Evolutionary conservation across 116 monocot species (phyloP).

Genomic region (Zostera marina): DNA sequence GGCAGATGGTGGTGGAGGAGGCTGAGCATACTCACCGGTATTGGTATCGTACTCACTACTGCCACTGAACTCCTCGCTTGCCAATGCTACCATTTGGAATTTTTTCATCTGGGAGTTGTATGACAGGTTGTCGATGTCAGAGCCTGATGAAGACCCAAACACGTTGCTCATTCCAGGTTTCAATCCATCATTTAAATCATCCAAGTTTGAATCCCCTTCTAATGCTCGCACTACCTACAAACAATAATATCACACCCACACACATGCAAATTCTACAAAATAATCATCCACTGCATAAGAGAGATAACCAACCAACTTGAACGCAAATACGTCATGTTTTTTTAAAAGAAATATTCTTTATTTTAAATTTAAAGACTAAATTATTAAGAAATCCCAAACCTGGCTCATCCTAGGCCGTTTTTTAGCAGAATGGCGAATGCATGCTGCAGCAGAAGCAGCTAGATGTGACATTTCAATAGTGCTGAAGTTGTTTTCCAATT

Average conservation of each 20-base stretch:
- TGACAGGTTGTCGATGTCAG: conserved; percentile 39
- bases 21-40: conserved; percentile 16
- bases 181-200: conserved; percentile 13
- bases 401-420: conserved; percentile 69
- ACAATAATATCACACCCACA: neutral
- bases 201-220: conserved; percentile 17
- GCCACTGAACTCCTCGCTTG: conserved; percentile 18
- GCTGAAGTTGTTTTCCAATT: conserved; percentile 24
- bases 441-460: conserved; percentile 32
- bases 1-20: neutral
- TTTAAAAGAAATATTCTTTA: neutral
- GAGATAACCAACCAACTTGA: too few species aligned
- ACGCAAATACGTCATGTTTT: too few species aligned
- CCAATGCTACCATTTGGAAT: conserved; percentile 29
- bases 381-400: conserved; percentile 9
- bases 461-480: conserved; percentile 38
- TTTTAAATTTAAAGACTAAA: neutral
- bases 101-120: conserved; percentile 30
- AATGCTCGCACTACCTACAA: conserved; percentile 14
- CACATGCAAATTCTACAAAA: neutral
- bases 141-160: conserved; percentile 18
- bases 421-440: conserved; percentile 51
- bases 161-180: conserved; percentile 4
- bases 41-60: conserved; percentile 38
- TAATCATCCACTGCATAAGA: neutral